phyloP scores from a whole-genome alignment of 257 asterid species.

The Gentiana straminea region DNA sequence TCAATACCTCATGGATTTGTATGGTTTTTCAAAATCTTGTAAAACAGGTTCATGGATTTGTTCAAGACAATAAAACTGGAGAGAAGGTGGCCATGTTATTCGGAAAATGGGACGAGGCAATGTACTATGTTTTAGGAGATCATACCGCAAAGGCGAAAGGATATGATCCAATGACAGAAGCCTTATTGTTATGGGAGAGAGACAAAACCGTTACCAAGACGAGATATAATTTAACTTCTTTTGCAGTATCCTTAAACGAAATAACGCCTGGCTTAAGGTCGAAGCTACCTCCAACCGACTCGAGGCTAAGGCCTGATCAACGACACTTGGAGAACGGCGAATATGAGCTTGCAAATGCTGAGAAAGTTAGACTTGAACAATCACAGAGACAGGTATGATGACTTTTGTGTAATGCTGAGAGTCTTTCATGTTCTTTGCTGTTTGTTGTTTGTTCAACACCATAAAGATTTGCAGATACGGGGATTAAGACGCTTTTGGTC shows the following conservation, averaged over 20 bases:
- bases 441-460: too few relatives aligned
- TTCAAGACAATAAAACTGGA: constrained; percentile 93
- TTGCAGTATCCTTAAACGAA: constrained; percentile 87
- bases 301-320: constrained; percentile 93
- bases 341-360: constrained; percentile 85
- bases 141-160: constrained; percentile 88
- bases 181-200: constrained; percentile 92
- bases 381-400: constrained; percentile 83
- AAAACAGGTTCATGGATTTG: constrained; percentile 84
- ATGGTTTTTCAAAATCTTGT: neutral
- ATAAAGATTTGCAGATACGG: too few relatives aligned
- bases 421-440: too few relatives aligned
- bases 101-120: constrained; percentile 98
- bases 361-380: constrained; percentile 97
- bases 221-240: constrained; percentile 90
- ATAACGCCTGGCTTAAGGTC: constrained; percentile 63
- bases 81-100: constrained; percentile 87
- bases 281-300: constrained; percentile 90
- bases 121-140: constrained; percentile 96
- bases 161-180: constrained; percentile 95
- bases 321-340: constrained; percentile 96
- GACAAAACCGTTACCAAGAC: constrained; percentile 66
- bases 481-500: too few relatives aligned
- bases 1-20: neutral
- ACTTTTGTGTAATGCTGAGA: neutral